phyloP scores from a whole-genome alignment of 108 stramenopile species.

The Cyclotella atomus region DNA sequence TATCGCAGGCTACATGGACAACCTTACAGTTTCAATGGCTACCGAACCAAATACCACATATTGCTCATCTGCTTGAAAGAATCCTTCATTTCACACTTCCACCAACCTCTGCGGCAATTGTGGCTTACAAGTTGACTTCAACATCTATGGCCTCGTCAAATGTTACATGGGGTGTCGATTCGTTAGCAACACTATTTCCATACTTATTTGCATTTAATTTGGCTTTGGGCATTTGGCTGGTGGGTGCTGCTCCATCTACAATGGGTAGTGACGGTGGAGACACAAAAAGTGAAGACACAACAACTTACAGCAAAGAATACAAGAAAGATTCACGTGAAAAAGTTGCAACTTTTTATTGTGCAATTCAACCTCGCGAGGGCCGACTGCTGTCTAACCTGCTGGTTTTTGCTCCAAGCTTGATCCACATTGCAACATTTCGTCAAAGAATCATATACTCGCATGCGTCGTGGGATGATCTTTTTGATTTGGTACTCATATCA shows the following conservation, averaged over 20 bases:
- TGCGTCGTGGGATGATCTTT: constrained; percentile 69
- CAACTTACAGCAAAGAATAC: constrained; percentile 5
- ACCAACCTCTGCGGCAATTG: constrained; percentile 50
- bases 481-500: constrained; percentile 62
- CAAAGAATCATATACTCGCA: constrained; percentile 60
- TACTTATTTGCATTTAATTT: constrained; percentile 62
- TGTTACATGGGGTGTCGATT: constrained; percentile 57
- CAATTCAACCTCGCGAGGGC: constrained; percentile 44
- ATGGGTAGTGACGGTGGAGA: background rate
- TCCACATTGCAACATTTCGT: constrained; percentile 63
- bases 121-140: constrained; percentile 35
- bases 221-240: constrained; percentile 49
- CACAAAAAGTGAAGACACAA: constrained; percentile 1
- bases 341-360: constrained; percentile 9
- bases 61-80: constrained; percentile 52
- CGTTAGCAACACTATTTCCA: constrained; percentile 48
- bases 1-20: constrained; percentile 53
- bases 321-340: constrained; percentile 15
- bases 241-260: constrained; percentile 53
- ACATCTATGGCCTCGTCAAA: constrained; percentile 25
- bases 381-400: constrained; percentile 57
- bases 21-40: constrained; percentile 70
- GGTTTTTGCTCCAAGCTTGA: constrained; percentile 55
- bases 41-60: constrained; percentile 42
- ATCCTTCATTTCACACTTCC: constrained; percentile 63